Base-by-base conservation (phyloP, 352 stramenopile species). In the Globisporangium takayamanum region DNA sequence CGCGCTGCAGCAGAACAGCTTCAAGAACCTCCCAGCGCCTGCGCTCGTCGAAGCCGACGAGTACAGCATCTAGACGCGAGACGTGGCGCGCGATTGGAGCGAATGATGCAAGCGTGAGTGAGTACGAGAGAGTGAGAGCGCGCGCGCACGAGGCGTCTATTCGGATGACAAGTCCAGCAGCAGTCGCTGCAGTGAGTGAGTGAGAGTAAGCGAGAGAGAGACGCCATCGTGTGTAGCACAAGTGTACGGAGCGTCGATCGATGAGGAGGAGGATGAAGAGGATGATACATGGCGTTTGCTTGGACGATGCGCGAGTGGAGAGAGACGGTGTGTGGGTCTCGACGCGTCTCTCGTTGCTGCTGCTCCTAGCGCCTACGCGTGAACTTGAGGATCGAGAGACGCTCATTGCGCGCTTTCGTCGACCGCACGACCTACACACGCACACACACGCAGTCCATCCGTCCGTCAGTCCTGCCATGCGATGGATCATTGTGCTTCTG, bases 331-430 rank as follows among this genome's bases (percentile, higher is more conserved):
- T 33, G 28, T 33, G 28, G 28, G 25, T 37, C 44, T 15, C 6
- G 41, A 26, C 2, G 5, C 37, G 14, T 41, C 20, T 14, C 16
- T 53, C 18, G 20, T 48, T 28, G 20, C 8, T 8, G 8, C 10
- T 39, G 33, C 5, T 39, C 1, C 33, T 39, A 12, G 33, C 7
- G 18, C 22, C 15, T 10, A 44, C 50, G 50, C 33, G 33, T 58
- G 51, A 92, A 88, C 53, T 89, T 90, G 30, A 92, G 70, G 53
- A 92, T 90, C 7, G 78, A 89, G 10, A 92, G 66, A 5, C 67
- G 68, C 52, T 92, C 83, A 63, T 92, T 92, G 41, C 72, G 71
- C 5, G 83, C 83, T 50, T 83, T 78, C 1, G 78, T 87, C 0
- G 83, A 86, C 15, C 79, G 76, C 50, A 90, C 67, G 46, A 86